A percentile compares a stretch with the other conserved stretches of the same genome.
Evolutionary conservation across 306 rosid species (phyloP).

Genomic region (Pterocarpus macrocarpus): DNA sequence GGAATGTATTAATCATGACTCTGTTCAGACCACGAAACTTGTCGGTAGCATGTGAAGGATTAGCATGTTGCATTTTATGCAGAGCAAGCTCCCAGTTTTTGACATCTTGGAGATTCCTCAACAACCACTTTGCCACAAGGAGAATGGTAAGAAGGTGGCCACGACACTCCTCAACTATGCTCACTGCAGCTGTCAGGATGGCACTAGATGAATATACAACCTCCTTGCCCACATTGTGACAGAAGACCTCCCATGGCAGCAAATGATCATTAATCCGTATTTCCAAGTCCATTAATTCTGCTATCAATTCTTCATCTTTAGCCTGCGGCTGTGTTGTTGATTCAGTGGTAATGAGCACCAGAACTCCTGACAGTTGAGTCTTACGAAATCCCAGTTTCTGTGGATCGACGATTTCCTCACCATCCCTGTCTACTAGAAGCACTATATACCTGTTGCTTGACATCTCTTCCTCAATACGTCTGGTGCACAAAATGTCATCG

Average conservation of each 20-base stretch:
- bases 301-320: not conserved
- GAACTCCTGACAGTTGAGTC: not conserved
- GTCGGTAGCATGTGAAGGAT: not conserved
- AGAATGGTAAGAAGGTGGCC: constrained; percentile 21
- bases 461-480: not conserved
- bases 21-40: not conserved
- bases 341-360: constrained; percentile 6
- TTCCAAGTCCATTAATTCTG: constrained; percentile 5
- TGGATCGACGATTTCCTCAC: not conserved
- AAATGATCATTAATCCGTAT: constrained; percentile 11
- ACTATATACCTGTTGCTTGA: not conserved
- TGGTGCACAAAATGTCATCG: not conserved
- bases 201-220: not conserved
- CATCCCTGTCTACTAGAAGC: not conserved
- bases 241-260: constrained; percentile 31
- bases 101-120: not conserved
- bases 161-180: constrained; percentile 23
- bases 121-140: not conserved
- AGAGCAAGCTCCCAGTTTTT: not conserved
- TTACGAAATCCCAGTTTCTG: not conserved
- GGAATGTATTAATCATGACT: constrained; percentile 9
- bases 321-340: not conserved
- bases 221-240: not conserved
- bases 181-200: not conserved
- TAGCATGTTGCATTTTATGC: not conserved